Evolutionary conservation across 2,329 filamentous ascomycete species (phyloP), one percentile per base, ranked within the genome.

Genomic region (Fusarium setosum): DNA sequence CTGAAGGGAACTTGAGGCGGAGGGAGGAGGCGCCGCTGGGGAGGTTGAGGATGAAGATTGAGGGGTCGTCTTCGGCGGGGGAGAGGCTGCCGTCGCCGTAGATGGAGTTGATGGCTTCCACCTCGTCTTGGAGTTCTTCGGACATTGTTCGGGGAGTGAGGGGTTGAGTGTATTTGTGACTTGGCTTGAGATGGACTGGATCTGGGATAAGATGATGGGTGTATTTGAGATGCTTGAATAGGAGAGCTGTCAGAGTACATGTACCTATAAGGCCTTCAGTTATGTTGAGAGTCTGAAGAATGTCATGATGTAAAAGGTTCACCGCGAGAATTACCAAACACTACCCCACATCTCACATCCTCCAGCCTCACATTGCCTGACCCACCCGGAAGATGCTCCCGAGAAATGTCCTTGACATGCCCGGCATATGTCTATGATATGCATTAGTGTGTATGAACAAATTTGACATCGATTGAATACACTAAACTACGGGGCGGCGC

Each of bases 71-170:
- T 20, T 79, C 75, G 59, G 80, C 72, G 40, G 82, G 73, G 50
- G 76, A 58, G 56, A 94, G 82, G 11, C 90, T 91, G n/a, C 81
- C 82, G 45, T 88, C 84, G 65, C 89, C 90, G 78, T 94, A 96
- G 67, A 96, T 96, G 54, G 92, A 92, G 77, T 95, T 96, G 73
- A 96, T 90, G 63, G 91, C 92, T 73, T 90, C 90, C 26, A 94
- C 81, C 75, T 96, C 92, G 78, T 96, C 92, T 47, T 79, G 76
- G 23, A 95, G 84, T 66, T 87, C 85, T 64, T 87, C 84, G 9
- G 84, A 86, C 84, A 87, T 86, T 61, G 35, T 72, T 63, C 55
- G 51, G 61, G 18, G 48, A 56, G 50, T 59, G 60, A 56, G 52
- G 61, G 58, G 56, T 34, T 52, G 24, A 18, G 11, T 50, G 13